These are phyloP conservation scores for Westerdykella ornata DNA, from an alignment of 2,329 filamentous ascomycete species.

Conservation along the genomic window DNA sequence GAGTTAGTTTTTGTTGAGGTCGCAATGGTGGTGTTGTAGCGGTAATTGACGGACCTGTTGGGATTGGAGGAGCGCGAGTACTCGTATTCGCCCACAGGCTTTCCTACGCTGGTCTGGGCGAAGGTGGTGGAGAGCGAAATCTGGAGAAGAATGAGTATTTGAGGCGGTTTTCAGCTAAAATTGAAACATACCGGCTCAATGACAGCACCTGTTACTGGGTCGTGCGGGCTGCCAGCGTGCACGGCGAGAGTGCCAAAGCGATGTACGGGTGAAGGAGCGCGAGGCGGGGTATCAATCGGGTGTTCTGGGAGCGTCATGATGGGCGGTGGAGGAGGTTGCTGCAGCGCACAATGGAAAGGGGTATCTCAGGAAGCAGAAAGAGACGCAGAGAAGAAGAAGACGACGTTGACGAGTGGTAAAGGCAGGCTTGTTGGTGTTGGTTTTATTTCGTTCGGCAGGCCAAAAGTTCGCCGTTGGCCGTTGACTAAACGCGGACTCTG, in stretches of 20 bases:
- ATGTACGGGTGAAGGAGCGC: constrained; percentile 65
- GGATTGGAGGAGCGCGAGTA: constrained; percentile 93
- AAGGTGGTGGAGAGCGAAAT: constrained; percentile 97
- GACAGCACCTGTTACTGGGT: constrained; percentile 86
- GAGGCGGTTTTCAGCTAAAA: background rate
- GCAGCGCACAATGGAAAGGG: background rate
- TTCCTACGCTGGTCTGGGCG: constrained; percentile 80
- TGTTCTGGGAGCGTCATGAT: constrained; percentile 42
- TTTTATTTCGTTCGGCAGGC: background rate
- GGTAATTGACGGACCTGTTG: constrained; percentile 54
- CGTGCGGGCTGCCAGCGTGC: constrained; percentile 85
- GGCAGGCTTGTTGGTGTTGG: background rate
- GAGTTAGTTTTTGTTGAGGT: background rate
- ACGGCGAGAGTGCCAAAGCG: constrained; percentile 90
- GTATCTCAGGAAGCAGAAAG: background rate
- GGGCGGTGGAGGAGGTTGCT: background rate
- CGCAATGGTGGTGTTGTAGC: too few species aligned
- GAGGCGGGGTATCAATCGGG: constrained; percentile 65
- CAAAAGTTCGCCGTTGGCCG: background rate
- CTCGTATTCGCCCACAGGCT: constrained; percentile 82
- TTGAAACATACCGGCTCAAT: constrained; percentile 63
- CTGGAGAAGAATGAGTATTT: constrained; percentile 30
- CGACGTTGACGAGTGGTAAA: background rate
- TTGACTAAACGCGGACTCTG: background rate
- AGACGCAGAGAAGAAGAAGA: background rate